Percentiles rank a stretch among this genome's conserved stretches.
Conservation (phyloP, 2,329 filamentous ascomycete species). For the Waltergamsia citrina region DNA sequence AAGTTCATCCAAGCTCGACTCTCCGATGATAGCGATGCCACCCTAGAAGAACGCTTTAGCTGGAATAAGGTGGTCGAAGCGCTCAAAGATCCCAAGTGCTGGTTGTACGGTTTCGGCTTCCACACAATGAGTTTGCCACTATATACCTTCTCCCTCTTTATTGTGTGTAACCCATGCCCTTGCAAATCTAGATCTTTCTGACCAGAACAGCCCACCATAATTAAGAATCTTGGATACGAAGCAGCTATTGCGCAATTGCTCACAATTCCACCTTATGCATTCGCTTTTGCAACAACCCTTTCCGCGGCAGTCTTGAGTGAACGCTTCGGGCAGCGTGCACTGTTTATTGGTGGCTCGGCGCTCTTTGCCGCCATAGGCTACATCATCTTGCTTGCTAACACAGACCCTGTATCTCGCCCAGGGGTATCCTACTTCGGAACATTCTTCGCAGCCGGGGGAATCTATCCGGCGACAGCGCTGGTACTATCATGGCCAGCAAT, state of each 20-base stretch:
- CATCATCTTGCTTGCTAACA: constrained; percentile 46
- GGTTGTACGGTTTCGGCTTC: constrained; percentile 63
- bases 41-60: constrained; percentile 55
- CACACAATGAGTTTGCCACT: constrained; percentile 61
- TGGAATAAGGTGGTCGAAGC: constrained; percentile 59
- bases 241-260: constrained; percentile 40
- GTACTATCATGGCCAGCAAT: constrained; percentile 62
- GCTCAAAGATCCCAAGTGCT: constrained; percentile 58
- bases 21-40: constrained; percentile 59
- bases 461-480: constrained; percentile 56
- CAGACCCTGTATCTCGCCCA: constrained; percentile 32
- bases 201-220: constrained; percentile 29
- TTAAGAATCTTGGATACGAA: constrained; percentile 36
- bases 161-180: constrained; percentile 25
- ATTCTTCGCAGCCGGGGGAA: constrained; percentile 55
- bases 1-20: constrained; percentile 52
- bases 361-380: constrained; percentile 53
- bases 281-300: constrained; percentile 52
- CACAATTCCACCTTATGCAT: constrained; percentile 54
- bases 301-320: constrained; percentile 52
- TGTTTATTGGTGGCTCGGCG: constrained; percentile 53
- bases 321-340: constrained; percentile 42
- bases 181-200: constrained; percentile 16
- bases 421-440: constrained; percentile 52
- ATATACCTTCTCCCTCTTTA: constrained; percentile 45